phyloP scores from a whole-genome alignment of 2,329 filamentous ascomycete species.

The Pseudogymnoascus sp. region DNA sequence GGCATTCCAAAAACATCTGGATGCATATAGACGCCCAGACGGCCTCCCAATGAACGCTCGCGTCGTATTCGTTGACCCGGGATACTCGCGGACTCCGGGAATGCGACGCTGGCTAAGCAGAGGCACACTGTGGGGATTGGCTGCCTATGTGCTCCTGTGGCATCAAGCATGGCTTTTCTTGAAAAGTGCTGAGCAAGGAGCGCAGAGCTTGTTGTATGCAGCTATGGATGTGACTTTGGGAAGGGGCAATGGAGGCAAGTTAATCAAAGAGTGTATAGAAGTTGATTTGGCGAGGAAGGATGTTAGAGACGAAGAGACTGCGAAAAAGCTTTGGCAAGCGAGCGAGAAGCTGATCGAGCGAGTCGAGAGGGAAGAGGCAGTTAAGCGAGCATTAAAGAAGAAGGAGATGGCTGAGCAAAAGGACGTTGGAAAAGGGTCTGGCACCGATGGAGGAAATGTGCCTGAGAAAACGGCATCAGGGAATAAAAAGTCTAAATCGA shows the following conservation, averaged over 20 bases:
- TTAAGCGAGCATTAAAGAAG: slow-evolving; percentile 34
- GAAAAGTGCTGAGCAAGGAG: slow-evolving; percentile 74
- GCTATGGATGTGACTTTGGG: slow-evolving; percentile 71
- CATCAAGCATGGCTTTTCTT: slow-evolving; percentile 77
- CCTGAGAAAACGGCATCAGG: slow-evolving; percentile 2
- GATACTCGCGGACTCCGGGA: slow-evolving; percentile 74
- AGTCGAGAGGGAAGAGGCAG: slow-evolving; percentile 70
- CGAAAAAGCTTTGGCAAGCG: slow-evolving; percentile 81
- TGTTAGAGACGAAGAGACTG: slow-evolving; percentile 66
- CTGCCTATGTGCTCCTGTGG: slow-evolving; percentile 69
- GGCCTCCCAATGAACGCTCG: slow-evolving; percentile 71
- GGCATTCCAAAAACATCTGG: slow-evolving; percentile 86
- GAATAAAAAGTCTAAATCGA: background rate
- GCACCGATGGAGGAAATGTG: background rate
- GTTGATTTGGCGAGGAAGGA: slow-evolving; percentile 64
- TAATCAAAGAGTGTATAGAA: slow-evolving; percentile 84
- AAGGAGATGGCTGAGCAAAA: slow-evolving; percentile 32
- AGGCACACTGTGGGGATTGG: slow-evolving; percentile 71
- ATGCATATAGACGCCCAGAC: slow-evolving; percentile 76
- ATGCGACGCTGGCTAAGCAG: slow-evolving; percentile 79
- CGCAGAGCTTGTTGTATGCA: slow-evolving; percentile 78
- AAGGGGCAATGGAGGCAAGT: slow-evolving; percentile 54
- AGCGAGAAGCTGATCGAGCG: slow-evolving; percentile 77
- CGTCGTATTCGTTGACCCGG: slow-evolving; percentile 81
- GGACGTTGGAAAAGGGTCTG: slow-evolving; percentile 15